Percentiles rank a stretch among this genome's conserved stretches.
Evolutionary conservation across 2,329 filamentous ascomycete genomes (phyloP).

Genomic region (Lasiodiplodia citricola): DNA sequence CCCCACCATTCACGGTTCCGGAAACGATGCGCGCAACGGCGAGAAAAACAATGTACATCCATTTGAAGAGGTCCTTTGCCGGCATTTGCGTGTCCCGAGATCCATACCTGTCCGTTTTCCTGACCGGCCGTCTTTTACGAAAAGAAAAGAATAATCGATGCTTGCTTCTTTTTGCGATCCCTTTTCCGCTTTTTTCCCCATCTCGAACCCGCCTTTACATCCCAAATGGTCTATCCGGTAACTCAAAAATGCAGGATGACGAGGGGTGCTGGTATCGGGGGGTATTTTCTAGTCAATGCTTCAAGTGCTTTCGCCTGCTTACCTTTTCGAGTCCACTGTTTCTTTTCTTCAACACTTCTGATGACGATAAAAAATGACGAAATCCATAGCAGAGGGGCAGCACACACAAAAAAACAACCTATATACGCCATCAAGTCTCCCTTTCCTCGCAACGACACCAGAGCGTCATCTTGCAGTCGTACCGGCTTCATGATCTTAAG

Average conservation of each 20-base stretch:
- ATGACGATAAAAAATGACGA: neutral
- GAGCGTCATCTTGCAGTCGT: neutral
- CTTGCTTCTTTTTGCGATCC: neutral
- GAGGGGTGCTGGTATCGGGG: neutral
- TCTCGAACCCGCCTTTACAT: neutral
- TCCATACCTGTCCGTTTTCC: neutral
- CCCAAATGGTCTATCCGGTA: conserved; percentile 4
- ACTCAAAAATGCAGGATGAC: neutral
- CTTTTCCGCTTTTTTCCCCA: neutral
- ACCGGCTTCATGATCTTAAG: neutral
- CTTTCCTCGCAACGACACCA: conserved; percentile 1
- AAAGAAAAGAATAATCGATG: neutral
- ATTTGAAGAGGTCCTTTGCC: neutral
- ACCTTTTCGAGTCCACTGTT: neutral
- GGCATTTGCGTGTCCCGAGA: conserved; percentile 1
- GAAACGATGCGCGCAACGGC: neutral
- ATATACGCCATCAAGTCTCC: conserved; percentile 15
- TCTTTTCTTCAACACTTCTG: neutral
- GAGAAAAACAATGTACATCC: neutral
- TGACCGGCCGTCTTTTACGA: neutral
- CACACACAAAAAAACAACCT: conserved; percentile 3
- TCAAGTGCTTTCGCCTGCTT: neutral
- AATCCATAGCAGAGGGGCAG: neutral
- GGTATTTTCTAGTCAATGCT: conserved; percentile 23
- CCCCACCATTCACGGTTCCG: neutral